Base-by-base conservation (phyloP, 345 rosid genomes). In the Leavenworthia alabamica region DNA sequence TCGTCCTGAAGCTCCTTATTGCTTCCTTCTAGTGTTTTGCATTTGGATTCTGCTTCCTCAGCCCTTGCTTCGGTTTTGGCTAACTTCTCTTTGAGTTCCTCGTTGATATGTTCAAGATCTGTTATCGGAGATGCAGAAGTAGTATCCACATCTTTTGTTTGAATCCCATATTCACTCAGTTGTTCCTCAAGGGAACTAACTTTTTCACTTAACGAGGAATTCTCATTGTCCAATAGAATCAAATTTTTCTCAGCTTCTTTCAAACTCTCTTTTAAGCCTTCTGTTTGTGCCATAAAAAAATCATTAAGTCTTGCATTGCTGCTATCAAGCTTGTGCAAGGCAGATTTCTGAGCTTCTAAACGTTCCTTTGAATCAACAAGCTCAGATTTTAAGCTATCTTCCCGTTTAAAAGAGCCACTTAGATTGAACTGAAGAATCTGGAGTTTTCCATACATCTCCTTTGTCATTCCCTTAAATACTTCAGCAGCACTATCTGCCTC, bases 401-500 rank as follows among this genome's bases (percentile, higher is more conserved):
- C 94, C 56, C 90, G 75, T 49, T 81, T 81, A 47, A 50, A 40
- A 50, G 87, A 79, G 55, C 82, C 81, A 66, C 78, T 93, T 79
- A 83, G 32, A 64, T 73, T 85, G 55, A 89, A 85, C 77, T 78
- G 94, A 62, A 78, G 56, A 51, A 84, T 48, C 59, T 93, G 95
- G 22, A 83, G 74, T 59, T 73, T 81, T 26, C 84, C 80, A 8
- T 84, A 72, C 70, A 93, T 69, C 39, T 89, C 96, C 75, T 82
- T 84, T 32, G 94, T 78, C 26, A 67, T 80, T 61, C 89, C 91
- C 72, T 67, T 79, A 32, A 87, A 76, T 67, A 81, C 76, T 75
- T 81, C 94, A 23, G 86, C 72, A 43, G 85, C 79, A 71, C 82
- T 86, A 56, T 87, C 91, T 39, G 91, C 83, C 74, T 79, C 86